Evolutionary conservation across 495 filamentous ascomycete genomes (phyloP).

Genomic region (Penicillium robsamsonii): DNA sequence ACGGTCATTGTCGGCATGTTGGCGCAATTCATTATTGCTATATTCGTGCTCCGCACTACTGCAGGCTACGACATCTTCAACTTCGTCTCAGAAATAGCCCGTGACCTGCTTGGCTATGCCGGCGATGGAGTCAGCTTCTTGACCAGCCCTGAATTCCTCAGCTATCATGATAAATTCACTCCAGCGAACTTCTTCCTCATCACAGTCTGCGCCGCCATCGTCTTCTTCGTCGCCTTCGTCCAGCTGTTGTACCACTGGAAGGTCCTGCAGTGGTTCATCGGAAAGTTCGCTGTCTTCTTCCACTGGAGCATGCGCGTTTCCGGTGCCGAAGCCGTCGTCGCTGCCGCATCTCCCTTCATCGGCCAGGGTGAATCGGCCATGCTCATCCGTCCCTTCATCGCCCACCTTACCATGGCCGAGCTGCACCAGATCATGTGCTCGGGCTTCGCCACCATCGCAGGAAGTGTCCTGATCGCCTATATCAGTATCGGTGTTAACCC

Average conservation of each 20-base stretch:
- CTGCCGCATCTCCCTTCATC: conserved; percentile 91
- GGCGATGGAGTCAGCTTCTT: conserved; percentile 67
- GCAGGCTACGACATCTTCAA: conserved; percentile 83
- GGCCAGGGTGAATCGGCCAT: conserved; percentile 92
- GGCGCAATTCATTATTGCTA: conserved; percentile 78
- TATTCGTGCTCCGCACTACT: conserved; percentile 79
- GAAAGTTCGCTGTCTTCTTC: conserved; percentile 84
- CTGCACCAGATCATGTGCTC: conserved; percentile 89
- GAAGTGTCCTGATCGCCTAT: conserved; percentile 77
- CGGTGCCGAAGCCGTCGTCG: conserved; percentile 89
- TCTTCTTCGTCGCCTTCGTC: conserved; percentile 89
- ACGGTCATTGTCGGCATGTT: conserved; percentile 89
- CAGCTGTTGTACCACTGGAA: conserved; percentile 77
- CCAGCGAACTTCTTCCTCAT: conserved; percentile 63
- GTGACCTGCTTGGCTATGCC: conserved; percentile 69
- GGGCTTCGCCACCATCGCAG: conserved; percentile 65
- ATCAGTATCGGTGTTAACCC: conserved; percentile 76
- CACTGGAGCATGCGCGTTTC: conserved; percentile 88
- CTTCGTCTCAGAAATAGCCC: conserved; percentile 72
- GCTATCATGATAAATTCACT: conserved; percentile 13
- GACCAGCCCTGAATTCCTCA: conserved; percentile 47
- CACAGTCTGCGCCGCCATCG: conserved; percentile 74
- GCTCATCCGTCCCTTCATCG: conserved; percentile 82
- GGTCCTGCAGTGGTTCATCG: conserved; percentile 81
- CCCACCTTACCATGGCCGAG: conserved; percentile 78